A percentile compares a stretch with the other conserved stretches of the same genome.
Conservation (phyloP, 1,284 basidiomycete species). For the Malassezia japonica region DNA sequence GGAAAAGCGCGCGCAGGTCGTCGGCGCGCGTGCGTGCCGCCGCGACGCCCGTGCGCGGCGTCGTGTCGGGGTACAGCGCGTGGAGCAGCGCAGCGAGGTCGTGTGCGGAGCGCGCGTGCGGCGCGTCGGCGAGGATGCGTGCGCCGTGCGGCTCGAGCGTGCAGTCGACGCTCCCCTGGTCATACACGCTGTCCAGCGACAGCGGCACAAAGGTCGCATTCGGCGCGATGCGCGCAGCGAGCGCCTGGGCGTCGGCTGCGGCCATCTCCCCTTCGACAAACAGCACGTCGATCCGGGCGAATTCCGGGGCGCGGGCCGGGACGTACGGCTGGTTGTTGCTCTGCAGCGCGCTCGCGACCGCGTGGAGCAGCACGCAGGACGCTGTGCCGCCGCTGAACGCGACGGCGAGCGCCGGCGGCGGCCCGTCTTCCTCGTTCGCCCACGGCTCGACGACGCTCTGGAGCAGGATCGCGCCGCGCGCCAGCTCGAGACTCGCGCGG, state of each 20-base stretch:
- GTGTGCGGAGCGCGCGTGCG: background rate
- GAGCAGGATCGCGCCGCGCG: constrained; percentile 29
- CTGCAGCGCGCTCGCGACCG: constrained; percentile 7
- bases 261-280: constrained; percentile 24
- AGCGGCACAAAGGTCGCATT: constrained; percentile 7
- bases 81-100: constrained; percentile 12
- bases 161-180: background rate
- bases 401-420: constrained; percentile 15
- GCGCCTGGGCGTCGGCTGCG: background rate
- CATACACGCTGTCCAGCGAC: background rate
- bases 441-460: constrained; percentile 20
- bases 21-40: constrained; percentile 33
- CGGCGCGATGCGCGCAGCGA: constrained; percentile 8
- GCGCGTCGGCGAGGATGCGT: background rate
- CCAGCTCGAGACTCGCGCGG: constrained; percentile 28
- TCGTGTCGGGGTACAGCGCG: constrained; percentile 18
- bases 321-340: background rate
- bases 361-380: constrained; percentile 17
- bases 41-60: constrained; percentile 21
- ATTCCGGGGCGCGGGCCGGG: constrained; percentile 19
- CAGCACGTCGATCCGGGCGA: constrained; percentile 31
- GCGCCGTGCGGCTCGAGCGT: background rate
- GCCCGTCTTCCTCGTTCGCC: background rate
- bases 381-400: constrained; percentile 16
- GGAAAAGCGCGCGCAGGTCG: constrained; percentile 29